phyloP scores from a whole-genome alignment of 2,329 filamentous ascomycete genomes.

The Didymella pomorum region DNA sequence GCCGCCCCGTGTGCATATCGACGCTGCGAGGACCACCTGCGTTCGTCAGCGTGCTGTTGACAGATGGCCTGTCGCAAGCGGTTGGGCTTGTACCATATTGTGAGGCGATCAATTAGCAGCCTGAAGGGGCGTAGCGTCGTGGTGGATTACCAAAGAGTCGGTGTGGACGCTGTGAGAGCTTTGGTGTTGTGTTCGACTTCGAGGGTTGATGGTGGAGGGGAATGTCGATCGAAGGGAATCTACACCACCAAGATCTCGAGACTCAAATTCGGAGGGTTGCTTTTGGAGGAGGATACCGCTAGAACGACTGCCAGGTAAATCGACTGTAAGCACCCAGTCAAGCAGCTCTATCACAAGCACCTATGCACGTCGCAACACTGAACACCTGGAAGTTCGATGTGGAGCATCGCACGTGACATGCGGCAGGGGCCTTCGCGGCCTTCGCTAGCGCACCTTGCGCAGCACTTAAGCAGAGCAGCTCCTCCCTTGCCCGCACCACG shows the following conservation, averaged over 20 bases:
- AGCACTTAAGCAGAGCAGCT: constrained; percentile 22
- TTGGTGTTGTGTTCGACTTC: constrained; percentile 6
- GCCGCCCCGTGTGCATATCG: constrained; percentile 97
- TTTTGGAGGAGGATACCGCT: no score
- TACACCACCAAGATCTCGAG: not conserved
- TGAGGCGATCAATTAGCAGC: constrained; percentile 18
- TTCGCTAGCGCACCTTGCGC: constrained; percentile 23
- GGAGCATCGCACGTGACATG: constrained; percentile 38
- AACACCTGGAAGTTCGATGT: constrained; percentile 37
- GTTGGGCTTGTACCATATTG: constrained; percentile 41
- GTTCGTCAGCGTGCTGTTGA: constrained; percentile 32
- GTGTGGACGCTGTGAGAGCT: constrained; percentile 10
- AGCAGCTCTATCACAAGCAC: constrained; percentile 17
- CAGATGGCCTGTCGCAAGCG: not conserved
- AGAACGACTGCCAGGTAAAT: not conserved
- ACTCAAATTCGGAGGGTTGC: not conserved
- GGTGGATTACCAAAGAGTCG: not conserved
- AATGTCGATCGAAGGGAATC: constrained; percentile 7
- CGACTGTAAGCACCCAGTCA: constrained; percentile 2
- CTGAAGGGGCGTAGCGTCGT: no score
- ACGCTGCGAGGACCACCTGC: constrained; percentile 96
- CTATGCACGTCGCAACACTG: constrained; percentile 23
- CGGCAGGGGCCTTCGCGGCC: constrained; percentile 17
- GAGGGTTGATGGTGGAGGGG: constrained; percentile 24
- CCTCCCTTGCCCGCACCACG: constrained; percentile 16